Conservation (phyloP, 495 filamentous ascomycete species). For the Neohortaea acidophila region DNA sequence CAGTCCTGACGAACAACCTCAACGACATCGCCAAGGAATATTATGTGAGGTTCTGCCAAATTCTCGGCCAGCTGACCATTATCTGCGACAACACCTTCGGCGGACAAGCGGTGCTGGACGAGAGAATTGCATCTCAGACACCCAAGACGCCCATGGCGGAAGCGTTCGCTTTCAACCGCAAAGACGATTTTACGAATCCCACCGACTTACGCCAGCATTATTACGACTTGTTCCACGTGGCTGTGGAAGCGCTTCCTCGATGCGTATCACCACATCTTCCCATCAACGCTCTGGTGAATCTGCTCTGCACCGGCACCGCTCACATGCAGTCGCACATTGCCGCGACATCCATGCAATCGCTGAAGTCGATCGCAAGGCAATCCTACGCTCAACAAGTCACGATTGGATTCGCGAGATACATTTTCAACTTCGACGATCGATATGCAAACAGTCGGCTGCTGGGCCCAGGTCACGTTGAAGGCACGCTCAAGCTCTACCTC, state of each 20-base stretch:
- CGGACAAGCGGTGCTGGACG: conserved; percentile 84
- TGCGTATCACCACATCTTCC: conserved; percentile 82
- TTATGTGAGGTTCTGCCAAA: conserved; percentile 82
- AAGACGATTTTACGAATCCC: conserved; percentile 60
- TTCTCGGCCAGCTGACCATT: conserved; percentile 86
- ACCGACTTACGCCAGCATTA: conserved; percentile 85
- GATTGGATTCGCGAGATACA: conserved; percentile 89
- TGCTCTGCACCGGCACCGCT: conserved; percentile 90
- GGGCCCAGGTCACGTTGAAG: conserved; percentile 87
- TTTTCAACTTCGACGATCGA: conserved; percentile 93
- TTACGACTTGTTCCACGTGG: conserved; percentile 88
- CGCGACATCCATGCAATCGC: conserved; percentile 72
- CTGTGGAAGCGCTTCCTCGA: conserved; percentile 84
- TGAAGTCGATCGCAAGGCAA: conserved; percentile 90
- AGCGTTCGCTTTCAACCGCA: conserved; percentile 73
- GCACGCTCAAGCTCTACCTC: conserved; percentile 79
- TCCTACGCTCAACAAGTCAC: conserved; percentile 90
- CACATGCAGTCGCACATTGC: conserved; percentile 91
- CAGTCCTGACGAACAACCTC: conserved; percentile 58
- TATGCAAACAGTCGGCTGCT: conserved; percentile 97
- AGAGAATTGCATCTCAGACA: conserved; percentile 73
- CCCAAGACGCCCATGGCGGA: conserved; percentile 91
- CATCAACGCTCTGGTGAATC: conserved; percentile 86
- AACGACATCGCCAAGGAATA: conserved; percentile 64
- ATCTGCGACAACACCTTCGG: conserved; percentile 94